Conservation (phyloP, 805 yeast species). For the Cyberlindnera veronae region DNA sequence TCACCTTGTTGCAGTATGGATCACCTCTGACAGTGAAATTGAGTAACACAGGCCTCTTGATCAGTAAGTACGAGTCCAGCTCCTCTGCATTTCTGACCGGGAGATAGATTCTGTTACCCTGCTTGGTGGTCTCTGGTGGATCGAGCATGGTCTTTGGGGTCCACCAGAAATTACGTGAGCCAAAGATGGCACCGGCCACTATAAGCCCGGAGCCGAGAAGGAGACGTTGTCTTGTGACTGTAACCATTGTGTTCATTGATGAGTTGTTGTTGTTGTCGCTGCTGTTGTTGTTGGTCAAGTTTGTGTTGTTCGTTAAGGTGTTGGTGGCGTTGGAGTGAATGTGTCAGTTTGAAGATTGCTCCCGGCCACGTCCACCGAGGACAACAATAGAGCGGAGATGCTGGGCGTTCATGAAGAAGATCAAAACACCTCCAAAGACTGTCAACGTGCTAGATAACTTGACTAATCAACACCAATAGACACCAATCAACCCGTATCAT, state of each 20-base stretch:
- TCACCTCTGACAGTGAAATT: slow-evolving; percentile 73
- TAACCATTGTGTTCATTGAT: slow-evolving; percentile 18
- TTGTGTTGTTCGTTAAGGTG: not conserved
- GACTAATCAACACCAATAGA: too few relatives aligned
- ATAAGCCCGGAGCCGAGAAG: slow-evolving; percentile 26
- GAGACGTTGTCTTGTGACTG: slow-evolving; percentile 21
- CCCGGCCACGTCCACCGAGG: not conserved
- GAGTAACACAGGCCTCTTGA: slow-evolving; percentile 58
- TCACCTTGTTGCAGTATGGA: slow-evolving; percentile 54
- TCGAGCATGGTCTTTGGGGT: slow-evolving; percentile 33
- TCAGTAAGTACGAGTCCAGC: slow-evolving; percentile 48
- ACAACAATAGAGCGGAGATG: too few relatives aligned
- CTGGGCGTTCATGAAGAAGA: too few relatives aligned
- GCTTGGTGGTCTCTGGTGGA: slow-evolving; percentile 34
- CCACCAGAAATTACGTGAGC: slow-evolving; percentile 30
- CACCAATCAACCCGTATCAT: too few relatives aligned
- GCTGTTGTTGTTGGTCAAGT: not conserved
- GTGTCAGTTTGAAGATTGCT: not conserved
- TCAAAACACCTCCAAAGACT: too few relatives aligned
- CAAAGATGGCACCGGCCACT: slow-evolving; percentile 18
- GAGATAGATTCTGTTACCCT: slow-evolving; percentile 43
- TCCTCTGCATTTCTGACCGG: slow-evolving; percentile 58
- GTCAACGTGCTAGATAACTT: too few relatives aligned
- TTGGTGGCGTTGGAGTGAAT: not conserved
- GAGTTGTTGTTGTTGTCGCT: too few relatives aligned